These are phyloP conservation scores for Vanrija sp. DNA, from an alignment of 1,284 basidiomycete genomes.

Conservation along the genomic window DNA sequence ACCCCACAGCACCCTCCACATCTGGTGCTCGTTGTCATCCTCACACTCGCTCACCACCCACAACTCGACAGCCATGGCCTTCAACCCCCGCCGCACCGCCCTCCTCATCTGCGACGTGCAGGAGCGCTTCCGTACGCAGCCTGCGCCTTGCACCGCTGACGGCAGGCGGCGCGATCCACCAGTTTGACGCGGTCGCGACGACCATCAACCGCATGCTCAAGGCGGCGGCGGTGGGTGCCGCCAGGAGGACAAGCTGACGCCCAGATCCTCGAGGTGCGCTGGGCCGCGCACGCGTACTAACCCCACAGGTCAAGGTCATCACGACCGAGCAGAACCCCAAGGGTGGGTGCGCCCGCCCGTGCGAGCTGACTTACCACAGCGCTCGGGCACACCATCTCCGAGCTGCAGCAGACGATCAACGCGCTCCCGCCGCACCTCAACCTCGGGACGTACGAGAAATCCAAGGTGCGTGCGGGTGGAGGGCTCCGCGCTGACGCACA, in stretches of 20 bases:
- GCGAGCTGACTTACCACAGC: constrained; percentile 41
- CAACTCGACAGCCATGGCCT: constrained; percentile 9
- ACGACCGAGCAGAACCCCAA: constrained; percentile 75
- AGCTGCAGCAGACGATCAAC: constrained; percentile 52
- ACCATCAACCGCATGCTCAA: constrained; percentile 71
- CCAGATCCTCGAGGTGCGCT: constrained; percentile 13
- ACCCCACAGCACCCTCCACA: too few relatives aligned
- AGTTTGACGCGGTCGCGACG: constrained; percentile 64
- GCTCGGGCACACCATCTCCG: constrained; percentile 66
- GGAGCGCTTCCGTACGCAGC: constrained; percentile 62
- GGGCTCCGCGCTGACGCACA: constrained; percentile 29
- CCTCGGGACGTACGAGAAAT: constrained; percentile 64
- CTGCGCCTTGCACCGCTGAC: neutral
- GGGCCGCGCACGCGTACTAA: constrained; percentile 2
- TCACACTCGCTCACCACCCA: neutral
- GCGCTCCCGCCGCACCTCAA: constrained; percentile 36
- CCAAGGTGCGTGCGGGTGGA: constrained; percentile 31
- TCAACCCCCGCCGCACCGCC: constrained; percentile 51
- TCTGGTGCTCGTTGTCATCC: neutral
- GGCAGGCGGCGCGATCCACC: constrained; percentile 54
- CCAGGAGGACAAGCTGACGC: neutral
- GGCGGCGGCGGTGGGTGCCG: constrained; percentile 61
- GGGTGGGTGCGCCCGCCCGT: constrained; percentile 51
- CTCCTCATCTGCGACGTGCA: constrained; percentile 80
- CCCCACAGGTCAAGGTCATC: neutral